These are phyloP conservation scores for Butyriboletus loyo DNA, from an alignment of 768 basidiomycete genomes.

Conservation along the genomic window DNA sequence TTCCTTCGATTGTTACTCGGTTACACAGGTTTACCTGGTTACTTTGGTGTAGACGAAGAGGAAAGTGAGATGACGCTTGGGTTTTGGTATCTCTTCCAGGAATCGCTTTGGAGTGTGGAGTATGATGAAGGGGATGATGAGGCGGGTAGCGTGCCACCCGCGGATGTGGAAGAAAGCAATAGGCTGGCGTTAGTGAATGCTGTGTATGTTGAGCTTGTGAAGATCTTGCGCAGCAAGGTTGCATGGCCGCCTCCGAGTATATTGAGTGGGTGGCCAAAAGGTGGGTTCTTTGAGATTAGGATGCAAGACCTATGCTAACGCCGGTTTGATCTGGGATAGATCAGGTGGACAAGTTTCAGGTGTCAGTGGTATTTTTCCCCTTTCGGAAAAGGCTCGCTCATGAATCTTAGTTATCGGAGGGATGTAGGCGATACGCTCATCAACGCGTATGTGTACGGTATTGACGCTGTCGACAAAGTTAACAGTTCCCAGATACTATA, in stretches of 20 bases:
- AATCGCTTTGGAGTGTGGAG: slow-evolving; percentile 73
- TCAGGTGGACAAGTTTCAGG: slow-evolving; percentile 74
- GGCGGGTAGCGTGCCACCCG: slow-evolving; percentile 16
- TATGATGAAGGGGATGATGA: slow-evolving; percentile 41
- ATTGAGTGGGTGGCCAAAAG: slow-evolving; percentile 61
- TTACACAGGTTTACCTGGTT: slow-evolving; percentile 73
- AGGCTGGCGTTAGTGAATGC: slow-evolving; percentile 60
- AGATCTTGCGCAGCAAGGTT: slow-evolving; percentile 67
- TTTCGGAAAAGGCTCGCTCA: not conserved
- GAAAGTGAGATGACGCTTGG: slow-evolving; percentile 83
- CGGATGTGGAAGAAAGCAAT: slow-evolving; percentile 32
- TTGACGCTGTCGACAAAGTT: slow-evolving; percentile 1
- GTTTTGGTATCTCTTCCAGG: slow-evolving; percentile 91
- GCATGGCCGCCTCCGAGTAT: slow-evolving; percentile 57
- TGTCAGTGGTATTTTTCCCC: slow-evolving; percentile 44
- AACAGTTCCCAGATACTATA: slow-evolving; percentile 63
- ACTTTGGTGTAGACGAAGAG: slow-evolving; percentile 81
- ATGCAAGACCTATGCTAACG: not conserved
- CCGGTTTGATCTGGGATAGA: slow-evolving; percentile 40
- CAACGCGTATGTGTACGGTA: slow-evolving; percentile 61
- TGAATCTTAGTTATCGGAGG: slow-evolving; percentile 61
- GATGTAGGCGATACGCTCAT: slow-evolving; percentile 87
- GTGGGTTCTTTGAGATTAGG: slow-evolving; percentile 35
- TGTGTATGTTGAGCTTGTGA: slow-evolving; percentile 77
- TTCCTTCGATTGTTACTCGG: slow-evolving; percentile 70